Evolutionary conservation across 1,139 yeast genomes (phyloP), one percentile per base, ranked within the genome.

Genomic region (Suhomyces coccinellae): DNA sequence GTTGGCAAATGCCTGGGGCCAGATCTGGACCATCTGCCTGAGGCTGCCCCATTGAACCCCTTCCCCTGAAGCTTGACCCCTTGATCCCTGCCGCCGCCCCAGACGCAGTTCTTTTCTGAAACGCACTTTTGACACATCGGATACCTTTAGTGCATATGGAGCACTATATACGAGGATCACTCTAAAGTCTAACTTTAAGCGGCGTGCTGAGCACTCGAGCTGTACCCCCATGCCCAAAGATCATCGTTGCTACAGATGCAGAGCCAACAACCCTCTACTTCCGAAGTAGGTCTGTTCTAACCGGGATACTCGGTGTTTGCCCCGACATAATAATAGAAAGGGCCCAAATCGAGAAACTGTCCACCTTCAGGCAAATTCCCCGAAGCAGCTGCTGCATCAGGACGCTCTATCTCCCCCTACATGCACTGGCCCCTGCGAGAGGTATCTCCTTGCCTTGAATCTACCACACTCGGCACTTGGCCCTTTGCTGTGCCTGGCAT

Each of bases 121-220:
- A 34, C 36, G 36, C 36, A 34, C 24, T 14, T 34, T 34, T 34
- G 36, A 34, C 36, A 34, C 36, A 34, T 34, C 36, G 8, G 36
- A 22, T 34, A 34, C 36, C 36, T 15, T 34, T 22, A 11, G 36
- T 34, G 29, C 36, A 34, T 34, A 26, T 11, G 29, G 9, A 3
- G n/a, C 29, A 17, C 11, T 6, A 34, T n/a, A 34, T 34, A 34
- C 36, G 36, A 34, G 26, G 29, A 12, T 22, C 20, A 12, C 29
- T 22, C 36, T 20, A 34, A 34, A 27, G 36, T 13, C 22, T 8
- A 34, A 34, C 17, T 27, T 34, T 20, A 34, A 13, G 28, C 17
- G n/a, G n/a, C 22, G 14, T 33, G 24, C 36, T n/a, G 15, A 20
- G 28, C 29, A 14, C 14, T 20, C 20, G 10, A 20, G 1, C 29